Evolutionary conservation across 176 grass and related monocot species (phyloP).

Genomic region (Carex myosuroides): DNA sequence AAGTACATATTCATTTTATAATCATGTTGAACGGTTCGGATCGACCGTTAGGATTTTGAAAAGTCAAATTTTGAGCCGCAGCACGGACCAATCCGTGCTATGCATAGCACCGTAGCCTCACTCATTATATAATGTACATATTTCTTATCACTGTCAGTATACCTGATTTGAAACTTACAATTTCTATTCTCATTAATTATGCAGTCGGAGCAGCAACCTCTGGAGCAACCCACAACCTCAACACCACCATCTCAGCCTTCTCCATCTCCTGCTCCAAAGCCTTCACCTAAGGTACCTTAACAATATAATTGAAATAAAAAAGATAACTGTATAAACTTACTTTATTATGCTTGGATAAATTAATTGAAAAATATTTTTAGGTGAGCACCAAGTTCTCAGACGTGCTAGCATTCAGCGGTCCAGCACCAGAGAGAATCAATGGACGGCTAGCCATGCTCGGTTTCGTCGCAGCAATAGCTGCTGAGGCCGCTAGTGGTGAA

Average conservation of each 20-base stretch:
- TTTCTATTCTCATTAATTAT: not conserved
- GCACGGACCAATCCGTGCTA: no score
- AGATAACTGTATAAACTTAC: not conserved
- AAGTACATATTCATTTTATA: no score
- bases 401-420: conserved; percentile 27
- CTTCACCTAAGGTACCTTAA: conserved; percentile 17
- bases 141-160: no score
- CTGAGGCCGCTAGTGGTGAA: not conserved
- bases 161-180: not conserved
- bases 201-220: not conserved
- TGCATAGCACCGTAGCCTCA: no score
- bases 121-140: no score
- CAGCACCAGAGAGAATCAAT: conserved; percentile 29
- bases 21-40: no score
- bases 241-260: not conserved
- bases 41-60: no score
- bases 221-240: not conserved
- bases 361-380: not conserved
- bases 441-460: conserved; percentile 25
- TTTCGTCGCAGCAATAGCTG: conserved; percentile 18
- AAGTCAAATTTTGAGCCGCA: no score
- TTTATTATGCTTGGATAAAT: not conserved
- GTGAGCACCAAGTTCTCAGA: conserved; percentile 28
- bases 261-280: conserved; percentile 17
- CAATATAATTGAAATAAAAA: not conserved